These are phyloP conservation scores for Haplosporangium sp. DNA, from an alignment of 371 early-diverging fungal species.

Conservation along the genomic window DNA sequence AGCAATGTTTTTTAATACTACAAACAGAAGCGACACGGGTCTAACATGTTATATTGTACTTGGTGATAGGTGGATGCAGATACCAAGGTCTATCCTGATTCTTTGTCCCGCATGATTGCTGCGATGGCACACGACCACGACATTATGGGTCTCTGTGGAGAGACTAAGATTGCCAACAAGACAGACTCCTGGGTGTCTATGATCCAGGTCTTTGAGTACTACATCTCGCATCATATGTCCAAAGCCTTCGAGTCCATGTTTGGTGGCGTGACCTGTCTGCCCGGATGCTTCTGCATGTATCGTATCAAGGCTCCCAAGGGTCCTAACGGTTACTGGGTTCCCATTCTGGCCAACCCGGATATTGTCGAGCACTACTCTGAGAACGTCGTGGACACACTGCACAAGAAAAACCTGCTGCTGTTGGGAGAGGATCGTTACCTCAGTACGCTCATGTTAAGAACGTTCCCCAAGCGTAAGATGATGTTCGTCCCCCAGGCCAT, in stretches of 20 bases:
- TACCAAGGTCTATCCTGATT: constrained; percentile 86
- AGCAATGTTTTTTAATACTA: neutral
- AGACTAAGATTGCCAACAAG: constrained; percentile 90
- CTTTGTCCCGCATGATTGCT: constrained; percentile 78
- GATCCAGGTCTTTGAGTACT: constrained; percentile 99
- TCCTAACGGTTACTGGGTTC: constrained; percentile 83
- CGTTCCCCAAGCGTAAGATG: constrained; percentile 97
- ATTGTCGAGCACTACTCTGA: constrained; percentile 97
- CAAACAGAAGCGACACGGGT: neutral
- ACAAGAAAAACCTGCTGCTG: constrained; percentile 97
- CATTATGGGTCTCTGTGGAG: constrained; percentile 87
- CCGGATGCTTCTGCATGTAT: constrained; percentile 98
- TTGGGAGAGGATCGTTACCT: constrained; percentile 99
- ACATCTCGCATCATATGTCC: constrained; percentile 92
- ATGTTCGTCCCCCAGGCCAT: constrained; percentile 98
- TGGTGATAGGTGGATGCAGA: constrained; percentile 87
- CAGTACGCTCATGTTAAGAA: constrained; percentile 96
- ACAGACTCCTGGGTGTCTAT: constrained; percentile 85
- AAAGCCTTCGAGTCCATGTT: constrained; percentile 97
- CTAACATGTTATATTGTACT: neutral
- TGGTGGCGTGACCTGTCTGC: constrained; percentile 96
- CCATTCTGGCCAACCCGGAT: constrained; percentile 92
- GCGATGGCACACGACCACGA: constrained; percentile 81
- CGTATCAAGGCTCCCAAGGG: constrained; percentile 89
- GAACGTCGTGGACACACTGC: constrained; percentile 97